Base-by-base conservation (phyloP, 371 early-diverging fungal species). In the Mortierella sp. region DNA sequence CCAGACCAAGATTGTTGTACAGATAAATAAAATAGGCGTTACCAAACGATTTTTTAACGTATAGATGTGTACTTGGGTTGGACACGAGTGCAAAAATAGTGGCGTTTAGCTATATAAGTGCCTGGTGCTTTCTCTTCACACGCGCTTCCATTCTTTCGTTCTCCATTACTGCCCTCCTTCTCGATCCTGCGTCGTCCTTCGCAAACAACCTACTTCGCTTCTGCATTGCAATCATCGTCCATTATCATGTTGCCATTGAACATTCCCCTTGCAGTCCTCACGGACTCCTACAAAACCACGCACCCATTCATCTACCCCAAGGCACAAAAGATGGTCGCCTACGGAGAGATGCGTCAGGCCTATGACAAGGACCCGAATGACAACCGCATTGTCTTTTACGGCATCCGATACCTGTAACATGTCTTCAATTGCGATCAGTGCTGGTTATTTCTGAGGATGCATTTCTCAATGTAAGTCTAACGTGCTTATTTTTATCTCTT, bases 231-330 rank as follows among this genome's bases (percentile, higher is more conserved):
- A 6, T 21, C 47, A 4, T n/a, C 44, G 26, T 21, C 39, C 32
- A 23, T 32, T 43, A 56, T 11, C 60, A 66, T 71, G 71, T 49
- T 58, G n/a, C 50, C 64, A 21, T 64, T 71, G 39, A 62, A 70
- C 46, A 65, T 90, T 32, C 90, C 90, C 14, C 73, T 81, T 0
- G 70, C 82, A 1, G 60, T 91, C 28, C 78, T 92, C 32, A 87
- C 95, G 9, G 95, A 94, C 82, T 89, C 91, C 24, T 94, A 94
- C 88, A 94, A 94, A 82, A 78, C 84, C 0, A 81, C 87, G n/a
- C 95, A 94, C 68, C 80, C 82, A 12, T 82, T 79, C 60, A 78
- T 92, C 46, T 93, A 91, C 70, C 95, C 89, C 2, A 82, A 85
- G 15, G 88, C 93, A 0, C 55, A 80, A 37, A 60, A 86, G 82